Evolutionary conservation across 1,284 basidiomycete species (phyloP).

Genomic region (Leccinum holopus): DNA sequence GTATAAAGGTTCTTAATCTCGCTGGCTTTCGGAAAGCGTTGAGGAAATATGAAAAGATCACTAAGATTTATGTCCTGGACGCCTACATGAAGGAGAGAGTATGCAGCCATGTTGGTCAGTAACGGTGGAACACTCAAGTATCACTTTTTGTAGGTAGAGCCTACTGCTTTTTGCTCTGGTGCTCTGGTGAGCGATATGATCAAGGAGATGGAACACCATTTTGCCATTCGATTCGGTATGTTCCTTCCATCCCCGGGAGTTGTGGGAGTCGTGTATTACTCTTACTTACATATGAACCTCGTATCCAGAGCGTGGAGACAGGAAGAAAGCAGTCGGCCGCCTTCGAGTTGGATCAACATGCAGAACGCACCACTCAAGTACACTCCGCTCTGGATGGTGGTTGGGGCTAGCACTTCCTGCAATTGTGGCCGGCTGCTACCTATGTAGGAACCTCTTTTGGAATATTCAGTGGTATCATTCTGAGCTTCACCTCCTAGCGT

Average conservation of each 20-base stretch:
- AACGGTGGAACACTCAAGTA: background rate
- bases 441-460: slow-evolving; percentile 48
- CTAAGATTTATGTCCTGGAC: slow-evolving; percentile 65
- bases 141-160: slow-evolving; percentile 51
- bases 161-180: slow-evolving; percentile 60
- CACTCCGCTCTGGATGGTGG: slow-evolving; percentile 73
- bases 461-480: background rate
- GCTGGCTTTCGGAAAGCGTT: slow-evolving; percentile 90
- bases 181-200: slow-evolving; percentile 65
- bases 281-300: background rate
- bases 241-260: background rate
- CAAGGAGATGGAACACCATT: slow-evolving; percentile 72
- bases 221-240: slow-evolving; percentile 73
- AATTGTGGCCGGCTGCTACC: slow-evolving; percentile 63
- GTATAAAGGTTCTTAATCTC: slow-evolving; percentile 75
- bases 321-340: slow-evolving; percentile 72
- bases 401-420: slow-evolving; percentile 83
- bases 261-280: background rate
- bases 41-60: slow-evolving; percentile 92
- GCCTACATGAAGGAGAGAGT: slow-evolving; percentile 80
- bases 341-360: slow-evolving; percentile 58
- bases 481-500: slow-evolving; percentile 43
- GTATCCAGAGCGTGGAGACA: slow-evolving; percentile 76
- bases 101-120: background rate
- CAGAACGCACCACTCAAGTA: slow-evolving; percentile 75